Evolutionary conservation across 1,284 basidiomycete genomes (phyloP).

Genomic region (Apiotrichum brassicae): DNA sequence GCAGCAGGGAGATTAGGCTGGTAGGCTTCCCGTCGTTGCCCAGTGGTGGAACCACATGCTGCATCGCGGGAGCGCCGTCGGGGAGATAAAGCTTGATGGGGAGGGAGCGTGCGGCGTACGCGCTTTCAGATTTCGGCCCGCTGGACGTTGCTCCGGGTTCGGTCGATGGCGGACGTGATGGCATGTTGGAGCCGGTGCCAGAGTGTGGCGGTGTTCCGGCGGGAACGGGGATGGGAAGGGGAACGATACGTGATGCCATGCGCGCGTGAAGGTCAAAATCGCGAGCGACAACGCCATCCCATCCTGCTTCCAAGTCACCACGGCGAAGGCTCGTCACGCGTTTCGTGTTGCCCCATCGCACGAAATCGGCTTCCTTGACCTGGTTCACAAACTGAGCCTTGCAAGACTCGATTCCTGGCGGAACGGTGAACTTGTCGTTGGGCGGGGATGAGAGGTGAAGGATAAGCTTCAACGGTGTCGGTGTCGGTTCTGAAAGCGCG

Average conservation of each 20-base stretch:
- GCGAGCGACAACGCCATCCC: constrained; percentile 88
- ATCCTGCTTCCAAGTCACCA: constrained; percentile 84
- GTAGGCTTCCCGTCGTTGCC: constrained; percentile 41
- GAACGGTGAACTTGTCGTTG: constrained; percentile 68
- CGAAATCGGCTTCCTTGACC: constrained; percentile 89
- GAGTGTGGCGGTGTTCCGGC: constrained; percentile 38
- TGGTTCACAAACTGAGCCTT: constrained; percentile 88
- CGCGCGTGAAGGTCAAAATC: constrained; percentile 93
- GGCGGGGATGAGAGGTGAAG: constrained; percentile 72
- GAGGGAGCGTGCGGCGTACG: constrained; percentile 75
- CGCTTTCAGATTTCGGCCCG: constrained; percentile 46
- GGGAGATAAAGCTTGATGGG: constrained; percentile 87
- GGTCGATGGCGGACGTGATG: constrained; percentile 61
- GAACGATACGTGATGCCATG: constrained; percentile 73
- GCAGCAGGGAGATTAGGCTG: constrained; percentile 47
- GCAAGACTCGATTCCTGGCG: constrained; percentile 70
- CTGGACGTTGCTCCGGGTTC: constrained; percentile 56
- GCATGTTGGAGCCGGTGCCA: constrained; percentile 34
- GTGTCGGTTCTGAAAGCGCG: constrained; percentile 11
- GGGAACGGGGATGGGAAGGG: constrained; percentile 53
- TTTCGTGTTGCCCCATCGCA: constrained; percentile 89
- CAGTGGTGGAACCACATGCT: constrained; percentile 78
- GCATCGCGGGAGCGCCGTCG: constrained; percentile 74
- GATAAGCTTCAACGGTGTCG: constrained; percentile 61
- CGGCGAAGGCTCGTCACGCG: constrained; percentile 81